phyloP scores from a whole-genome alignment of 257 asterid species.

The Orobanche coerulescens region DNA sequence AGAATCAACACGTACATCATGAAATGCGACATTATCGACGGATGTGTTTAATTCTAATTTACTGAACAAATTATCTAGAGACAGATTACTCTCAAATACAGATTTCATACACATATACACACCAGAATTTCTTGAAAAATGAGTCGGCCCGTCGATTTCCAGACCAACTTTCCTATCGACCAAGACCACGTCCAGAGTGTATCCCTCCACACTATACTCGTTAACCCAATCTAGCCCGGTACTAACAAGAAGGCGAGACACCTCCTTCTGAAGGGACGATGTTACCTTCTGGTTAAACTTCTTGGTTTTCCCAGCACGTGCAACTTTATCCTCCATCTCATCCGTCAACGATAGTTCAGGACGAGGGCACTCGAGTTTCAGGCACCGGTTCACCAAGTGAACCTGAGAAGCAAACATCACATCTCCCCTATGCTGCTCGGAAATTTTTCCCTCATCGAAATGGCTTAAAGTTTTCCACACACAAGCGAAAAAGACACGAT shows the following conservation, averaged over 20 bases:
- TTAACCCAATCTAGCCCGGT: conserved; percentile 88
- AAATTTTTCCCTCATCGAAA: conserved; percentile 50
- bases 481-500: conserved; percentile 46
- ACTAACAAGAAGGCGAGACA: conserved; percentile 76
- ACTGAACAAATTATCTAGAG: not conserved
- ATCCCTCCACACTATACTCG: conserved; percentile 67
- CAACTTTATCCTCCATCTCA: conserved; percentile 50
- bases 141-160: conserved; percentile 95
- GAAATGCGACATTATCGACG: no score
- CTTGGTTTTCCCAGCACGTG: conserved; percentile 63
- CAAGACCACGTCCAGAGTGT: conserved; percentile 80
- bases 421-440: conserved; percentile 69
- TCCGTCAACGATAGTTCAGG: conserved; percentile 45
- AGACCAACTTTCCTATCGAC: conserved; percentile 70
- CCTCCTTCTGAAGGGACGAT: conserved; percentile 94
- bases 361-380: conserved; percentile 64
- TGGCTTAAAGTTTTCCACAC: conserved; percentile 56
- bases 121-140: conserved; percentile 93
- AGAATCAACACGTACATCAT: no score
- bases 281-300: conserved; percentile 74
- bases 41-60: no score
- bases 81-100: not conserved
- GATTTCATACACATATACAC: conserved; percentile 1
- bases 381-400: conserved; percentile 60
- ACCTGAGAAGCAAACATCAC: conserved; percentile 86